Evolutionary conservation across 1,284 basidiomycete species (phyloP), one percentile per base, ranked within the genome.

Genomic region (Ustilago nuda): DNA sequence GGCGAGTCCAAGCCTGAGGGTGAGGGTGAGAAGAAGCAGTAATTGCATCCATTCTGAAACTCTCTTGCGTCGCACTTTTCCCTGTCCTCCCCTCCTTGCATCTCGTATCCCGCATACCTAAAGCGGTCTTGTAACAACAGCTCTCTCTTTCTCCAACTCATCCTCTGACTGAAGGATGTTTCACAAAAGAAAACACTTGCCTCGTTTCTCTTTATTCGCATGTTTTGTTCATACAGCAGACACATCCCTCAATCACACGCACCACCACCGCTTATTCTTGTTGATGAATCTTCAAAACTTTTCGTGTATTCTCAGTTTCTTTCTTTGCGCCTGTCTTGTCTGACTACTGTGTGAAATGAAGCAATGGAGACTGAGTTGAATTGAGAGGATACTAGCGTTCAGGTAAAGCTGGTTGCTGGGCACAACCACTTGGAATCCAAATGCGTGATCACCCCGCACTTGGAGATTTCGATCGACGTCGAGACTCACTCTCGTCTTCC

Each of bases 21-120:
- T n/a, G 80, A 83, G 73, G 80, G 76, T 45, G 80, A 82, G 77
- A 79, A 82, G 80, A 83, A 83, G 80, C 61, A 81, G 53, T 82
- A 82, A 79, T 36, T 12, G n/a, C n/a, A 43, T 46, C 30, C 36
- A 30, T 35, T 9, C 19, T 54, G 23, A 27, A 27, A 27, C 23
- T 27, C 23, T 36, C 27, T 36, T 48, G 15, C 15, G 3, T 27
- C n/a, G 5, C 19, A 23, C 8, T 17, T 57, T 11, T 27, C 36
- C 19, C 52, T 27, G n/a, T 37, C 11, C 2, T 17, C 7, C 30
- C 36, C 37, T n/a, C 41, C 46, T 56, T 45, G 27, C 55, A 45
- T 45, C 32, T 19, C 36, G 23, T 13, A 17, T 61, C 37, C 56
- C 63, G 23, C 9, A 35, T 36, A 17, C 55, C 30, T 36, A 53